Evolutionary conservation across 257 asterid species (phyloP).

Genomic region (Ilex aquifolium): DNA sequence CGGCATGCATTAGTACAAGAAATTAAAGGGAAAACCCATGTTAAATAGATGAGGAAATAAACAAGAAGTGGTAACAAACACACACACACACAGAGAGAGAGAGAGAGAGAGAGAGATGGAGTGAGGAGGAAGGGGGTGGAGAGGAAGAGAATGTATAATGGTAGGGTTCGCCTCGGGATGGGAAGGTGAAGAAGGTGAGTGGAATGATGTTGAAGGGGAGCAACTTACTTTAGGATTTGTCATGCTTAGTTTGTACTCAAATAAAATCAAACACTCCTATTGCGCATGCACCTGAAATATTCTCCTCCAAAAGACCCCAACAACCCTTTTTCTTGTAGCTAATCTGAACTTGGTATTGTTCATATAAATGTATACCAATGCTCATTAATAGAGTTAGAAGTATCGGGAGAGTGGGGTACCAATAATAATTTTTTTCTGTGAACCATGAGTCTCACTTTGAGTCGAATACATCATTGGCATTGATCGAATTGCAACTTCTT

Average conservation of each 20-base stretch:
- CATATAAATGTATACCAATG: no score
- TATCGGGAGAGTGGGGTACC: no score
- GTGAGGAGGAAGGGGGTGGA: neutral
- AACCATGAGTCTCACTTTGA: no score
- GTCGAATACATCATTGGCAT: no score
- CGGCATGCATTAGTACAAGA: no score
- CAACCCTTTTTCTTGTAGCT: neutral
- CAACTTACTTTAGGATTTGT: constrained; percentile 67
- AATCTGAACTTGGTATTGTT: no score
- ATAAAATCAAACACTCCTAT: constrained; percentile 16
- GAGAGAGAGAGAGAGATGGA: neutral
- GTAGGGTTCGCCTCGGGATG: constrained; percentile 50
- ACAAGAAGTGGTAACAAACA: neutral
- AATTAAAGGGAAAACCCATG: no score
- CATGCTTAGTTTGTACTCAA: constrained; percentile 77
- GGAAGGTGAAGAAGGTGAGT: constrained; percentile 55
- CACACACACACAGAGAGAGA: neutral
- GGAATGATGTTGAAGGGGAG: constrained; percentile 57
- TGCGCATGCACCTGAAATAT: constrained; percentile 67
- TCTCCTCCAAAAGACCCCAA: constrained; percentile 28
- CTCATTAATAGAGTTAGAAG: no score
- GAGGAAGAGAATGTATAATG: constrained; percentile 11
- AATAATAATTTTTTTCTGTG: no score
- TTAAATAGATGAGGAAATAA: neutral
- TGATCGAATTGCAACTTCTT: no score